A percentile compares a stretch with the other conserved stretches of the same genome.
Conservation (phyloP, 179 eudicot genomes). For the Amaranthus tricolor region DNA sequence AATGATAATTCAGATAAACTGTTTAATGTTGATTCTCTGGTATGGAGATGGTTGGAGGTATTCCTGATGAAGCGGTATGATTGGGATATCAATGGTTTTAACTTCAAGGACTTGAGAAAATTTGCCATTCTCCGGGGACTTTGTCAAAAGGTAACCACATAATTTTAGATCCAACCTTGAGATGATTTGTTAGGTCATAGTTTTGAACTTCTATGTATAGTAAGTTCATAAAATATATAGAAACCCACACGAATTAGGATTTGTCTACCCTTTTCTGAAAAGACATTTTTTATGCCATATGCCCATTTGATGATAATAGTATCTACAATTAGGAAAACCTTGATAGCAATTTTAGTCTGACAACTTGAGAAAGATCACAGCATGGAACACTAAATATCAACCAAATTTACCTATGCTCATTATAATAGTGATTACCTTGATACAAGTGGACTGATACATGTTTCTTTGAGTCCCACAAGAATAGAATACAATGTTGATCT, state of each 20-base stretch:
- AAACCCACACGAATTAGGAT: neutral
- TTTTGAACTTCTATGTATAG: neutral
- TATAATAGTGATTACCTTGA: neutral
- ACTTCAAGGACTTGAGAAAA: constrained; percentile 86
- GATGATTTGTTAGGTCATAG: constrained; percentile 1
- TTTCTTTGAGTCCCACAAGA: neutral
- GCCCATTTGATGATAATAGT: neutral
- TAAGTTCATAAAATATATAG: neutral
- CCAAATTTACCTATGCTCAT: neutral
- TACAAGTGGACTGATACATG: neutral
- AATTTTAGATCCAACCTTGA: neutral
- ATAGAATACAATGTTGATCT: neutral
- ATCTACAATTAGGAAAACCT: neutral
- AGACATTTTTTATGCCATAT: neutral
- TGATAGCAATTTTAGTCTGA: neutral
- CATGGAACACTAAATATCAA: neutral
- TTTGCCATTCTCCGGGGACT: constrained; percentile 94
- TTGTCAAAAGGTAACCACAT: constrained; percentile 74
- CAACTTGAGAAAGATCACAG: neutral
- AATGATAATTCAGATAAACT: constrained; percentile 37
- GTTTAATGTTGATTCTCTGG: constrained; percentile 50
- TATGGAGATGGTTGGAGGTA: constrained; percentile 80
- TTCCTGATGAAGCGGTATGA: constrained; percentile 81
- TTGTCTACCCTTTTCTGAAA: neutral
- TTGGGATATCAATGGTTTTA: constrained; percentile 74